phyloP scores from a whole-genome alignment of 192 early-diverging fungal genomes.

The Umbelopsis ramanniana region DNA sequence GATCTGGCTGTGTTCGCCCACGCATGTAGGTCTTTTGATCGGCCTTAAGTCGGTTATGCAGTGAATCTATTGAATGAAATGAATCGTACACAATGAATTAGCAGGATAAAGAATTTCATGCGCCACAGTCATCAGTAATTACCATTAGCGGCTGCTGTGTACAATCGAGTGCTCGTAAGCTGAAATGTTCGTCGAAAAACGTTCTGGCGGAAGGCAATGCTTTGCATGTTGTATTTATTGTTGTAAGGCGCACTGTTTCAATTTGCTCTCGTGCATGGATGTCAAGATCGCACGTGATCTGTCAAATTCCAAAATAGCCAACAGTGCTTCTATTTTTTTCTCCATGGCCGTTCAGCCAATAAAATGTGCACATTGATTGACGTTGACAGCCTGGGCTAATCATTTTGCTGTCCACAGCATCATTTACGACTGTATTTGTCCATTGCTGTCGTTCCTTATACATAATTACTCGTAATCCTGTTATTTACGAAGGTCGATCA shows the following conservation, averaged over 20 bases:
- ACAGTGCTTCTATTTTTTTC: too few relatives aligned
- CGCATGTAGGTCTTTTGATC: constrained; percentile 86
- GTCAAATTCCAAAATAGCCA: not conserved
- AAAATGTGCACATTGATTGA: too few relatives aligned
- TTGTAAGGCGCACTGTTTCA: not conserved
- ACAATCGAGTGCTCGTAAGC: not conserved
- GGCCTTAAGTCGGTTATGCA: constrained; percentile 61
- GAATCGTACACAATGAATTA: not conserved
- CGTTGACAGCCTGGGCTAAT: too few relatives aligned
- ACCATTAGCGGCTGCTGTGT: constrained; percentile 11
- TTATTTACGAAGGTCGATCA: too few relatives aligned
- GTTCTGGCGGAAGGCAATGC: not conserved
- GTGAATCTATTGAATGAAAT: not conserved
- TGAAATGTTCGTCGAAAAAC: not conserved
- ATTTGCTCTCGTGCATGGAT: too few relatives aligned
- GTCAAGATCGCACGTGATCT: not conserved
- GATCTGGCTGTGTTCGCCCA: constrained; percentile 64
- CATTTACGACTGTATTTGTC: too few relatives aligned
- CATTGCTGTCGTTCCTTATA: too few relatives aligned
- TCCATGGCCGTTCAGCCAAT: too few relatives aligned
- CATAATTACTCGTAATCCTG: too few relatives aligned
- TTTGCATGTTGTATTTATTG: not conserved
- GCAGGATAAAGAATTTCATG: not conserved
- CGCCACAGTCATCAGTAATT: too few relatives aligned
- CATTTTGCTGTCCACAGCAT: too few relatives aligned